These are phyloP conservation scores for Citrullus colocynthis DNA, from an alignment of 306 rosid species.

Conservation along the genomic window DNA sequence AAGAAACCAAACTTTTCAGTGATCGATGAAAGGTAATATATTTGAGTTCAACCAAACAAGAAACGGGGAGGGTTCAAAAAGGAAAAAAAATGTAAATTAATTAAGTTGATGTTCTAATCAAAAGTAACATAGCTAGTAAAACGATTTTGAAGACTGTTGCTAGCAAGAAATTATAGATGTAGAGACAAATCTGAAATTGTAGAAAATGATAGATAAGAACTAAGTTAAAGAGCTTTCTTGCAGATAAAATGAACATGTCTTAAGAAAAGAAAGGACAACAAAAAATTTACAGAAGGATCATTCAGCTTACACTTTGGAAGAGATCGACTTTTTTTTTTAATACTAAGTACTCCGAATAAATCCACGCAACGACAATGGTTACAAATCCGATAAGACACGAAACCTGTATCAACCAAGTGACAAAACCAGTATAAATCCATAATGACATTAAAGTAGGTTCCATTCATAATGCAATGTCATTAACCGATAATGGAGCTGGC, in stretches of 20 bases:
- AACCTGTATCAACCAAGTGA: neutral
- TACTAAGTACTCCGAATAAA: constrained; percentile 71
- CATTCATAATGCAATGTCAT: neutral
- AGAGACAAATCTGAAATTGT: neutral
- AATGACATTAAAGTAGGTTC: neutral
- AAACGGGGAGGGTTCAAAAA: neutral
- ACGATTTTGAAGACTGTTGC: neutral
- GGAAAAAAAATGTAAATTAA: neutral
- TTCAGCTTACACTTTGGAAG: constrained; percentile 57
- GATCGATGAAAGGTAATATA: neutral
- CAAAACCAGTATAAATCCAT: neutral
- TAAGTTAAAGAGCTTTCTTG: neutral
- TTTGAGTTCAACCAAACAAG: neutral
- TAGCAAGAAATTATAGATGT: neutral
- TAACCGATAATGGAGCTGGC: neutral
- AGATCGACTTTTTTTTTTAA: constrained; percentile 37
- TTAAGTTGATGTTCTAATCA: neutral
- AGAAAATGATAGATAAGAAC: neutral
- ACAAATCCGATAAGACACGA: constrained; percentile 2
- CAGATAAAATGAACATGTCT: neutral
- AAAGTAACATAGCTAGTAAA: neutral
- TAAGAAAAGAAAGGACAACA: neutral
- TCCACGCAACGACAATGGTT: constrained; percentile 31
- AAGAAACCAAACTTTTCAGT: neutral
- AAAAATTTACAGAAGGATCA: neutral